A percentile compares a stretch with the other conserved stretches of the same genome.
These are phyloP conservation scores for Scutellaria baicalensis DNA, from an alignment of 257 asterid genomes.

Conservation along the genomic window DNA sequence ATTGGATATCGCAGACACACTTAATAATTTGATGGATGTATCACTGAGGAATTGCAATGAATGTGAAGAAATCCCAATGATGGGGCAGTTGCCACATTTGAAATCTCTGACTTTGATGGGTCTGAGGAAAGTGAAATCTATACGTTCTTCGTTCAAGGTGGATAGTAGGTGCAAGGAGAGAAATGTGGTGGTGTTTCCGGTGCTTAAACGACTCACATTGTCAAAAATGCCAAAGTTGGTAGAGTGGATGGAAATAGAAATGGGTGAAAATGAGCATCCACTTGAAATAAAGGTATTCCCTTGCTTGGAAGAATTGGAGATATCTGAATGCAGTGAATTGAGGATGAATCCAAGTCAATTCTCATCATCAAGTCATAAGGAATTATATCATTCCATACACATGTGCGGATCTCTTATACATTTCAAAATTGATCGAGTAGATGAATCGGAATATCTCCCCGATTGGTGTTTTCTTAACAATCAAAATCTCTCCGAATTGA, in stretches of 20 bases:
- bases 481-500: neutral
- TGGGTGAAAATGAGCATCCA: neutral
- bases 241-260: neutral
- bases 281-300: neutral
- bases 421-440: neutral
- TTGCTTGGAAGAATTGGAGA: neutral
- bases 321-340: neutral
- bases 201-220: neutral
- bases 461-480: neutral
- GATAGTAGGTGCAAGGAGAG: no score
- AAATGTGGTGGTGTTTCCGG: neutral
- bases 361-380: no score
- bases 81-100: neutral
- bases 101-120: neutral
- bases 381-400: no score
- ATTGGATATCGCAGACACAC: neutral
- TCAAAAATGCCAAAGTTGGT: neutral
- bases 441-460: neutral
- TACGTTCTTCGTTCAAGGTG: neutral
- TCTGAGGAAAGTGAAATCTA: neutral
- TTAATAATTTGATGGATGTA: neutral
- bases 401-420: no score
- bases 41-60: neutral
- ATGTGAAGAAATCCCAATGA: neutral
- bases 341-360: no score